phyloP scores from a whole-genome alignment of 768 basidiomycete species.

The Agaricus blazei region DNA sequence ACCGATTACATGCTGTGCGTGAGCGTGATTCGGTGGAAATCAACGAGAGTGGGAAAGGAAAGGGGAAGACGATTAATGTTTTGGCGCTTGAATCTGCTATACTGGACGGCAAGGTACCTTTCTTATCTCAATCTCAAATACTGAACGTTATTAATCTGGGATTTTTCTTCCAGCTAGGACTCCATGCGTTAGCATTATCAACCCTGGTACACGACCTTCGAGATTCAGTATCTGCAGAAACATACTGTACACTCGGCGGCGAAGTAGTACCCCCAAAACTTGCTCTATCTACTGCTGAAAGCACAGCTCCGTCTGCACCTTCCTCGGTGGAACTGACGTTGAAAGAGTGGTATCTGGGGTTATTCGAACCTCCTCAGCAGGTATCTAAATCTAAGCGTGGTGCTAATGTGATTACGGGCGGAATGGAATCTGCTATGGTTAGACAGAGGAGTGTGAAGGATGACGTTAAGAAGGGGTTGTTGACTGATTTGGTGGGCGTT shows the following conservation, averaged over 20 bases:
- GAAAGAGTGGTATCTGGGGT: constrained; percentile 48
- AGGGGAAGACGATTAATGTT: constrained; percentile 36
- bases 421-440: constrained; percentile 17
- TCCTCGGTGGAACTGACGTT: constrained; percentile 28
- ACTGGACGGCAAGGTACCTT: constrained; percentile 69
- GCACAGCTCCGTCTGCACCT: neutral
- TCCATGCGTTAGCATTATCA: constrained; percentile 60
- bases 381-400: constrained; percentile 14
- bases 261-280: constrained; percentile 61
- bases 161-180: constrained; percentile 24
- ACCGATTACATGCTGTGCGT: constrained; percentile 18
- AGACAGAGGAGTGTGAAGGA: constrained; percentile 39
- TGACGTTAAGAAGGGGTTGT: constrained; percentile 47
- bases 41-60: neutral
- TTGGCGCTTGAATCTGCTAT: constrained; percentile 75
- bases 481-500: constrained; percentile 72
- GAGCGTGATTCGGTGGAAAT: neutral
- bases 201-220: constrained; percentile 64
- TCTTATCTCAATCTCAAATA: neutral
- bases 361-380: constrained; percentile 30
- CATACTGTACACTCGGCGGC: constrained; percentile 81
- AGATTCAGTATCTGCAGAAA: constrained; percentile 76
- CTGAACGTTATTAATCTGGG: neutral
- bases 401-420: neutral
- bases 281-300: constrained; percentile 44